Conservation (phyloP, 129 eudicot species). For the Helianthus tuberosus region DNA sequence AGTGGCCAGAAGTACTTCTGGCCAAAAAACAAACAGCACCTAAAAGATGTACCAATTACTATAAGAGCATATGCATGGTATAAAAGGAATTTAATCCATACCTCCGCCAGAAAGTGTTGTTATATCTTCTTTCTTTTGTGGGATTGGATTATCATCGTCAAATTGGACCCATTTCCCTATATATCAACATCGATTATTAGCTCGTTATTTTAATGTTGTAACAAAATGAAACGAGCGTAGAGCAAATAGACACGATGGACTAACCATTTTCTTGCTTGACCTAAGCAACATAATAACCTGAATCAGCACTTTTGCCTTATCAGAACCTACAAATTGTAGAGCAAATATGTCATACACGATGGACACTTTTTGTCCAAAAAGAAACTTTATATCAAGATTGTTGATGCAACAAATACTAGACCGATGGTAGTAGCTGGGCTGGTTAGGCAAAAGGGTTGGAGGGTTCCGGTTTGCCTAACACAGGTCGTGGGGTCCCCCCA, state of each 20-base stretch:
- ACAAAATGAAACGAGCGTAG: background rate
- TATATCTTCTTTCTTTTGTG: slow-evolving; percentile 89
- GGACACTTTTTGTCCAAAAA: background rate
- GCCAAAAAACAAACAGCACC: too few relatives aligned
- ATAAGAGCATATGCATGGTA: too few relatives aligned
- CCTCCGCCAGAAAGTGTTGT: slow-evolving; percentile 97
- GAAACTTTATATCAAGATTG: background rate
- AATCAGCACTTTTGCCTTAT: slow-evolving; percentile 98
- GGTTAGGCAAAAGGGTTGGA: too few relatives aligned
- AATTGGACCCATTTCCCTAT: slow-evolving; percentile 92
- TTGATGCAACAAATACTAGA: too few relatives aligned
- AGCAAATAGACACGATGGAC: slow-evolving; percentile 12
- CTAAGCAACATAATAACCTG: slow-evolving; percentile 98
- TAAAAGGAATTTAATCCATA: slow-evolving; percentile 22
- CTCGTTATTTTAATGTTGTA: background rate
- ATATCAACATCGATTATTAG: slow-evolving; percentile 21
- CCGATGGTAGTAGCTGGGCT: too few relatives aligned
- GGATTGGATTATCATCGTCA: slow-evolving; percentile 91
- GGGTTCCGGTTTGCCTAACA: too few relatives aligned
- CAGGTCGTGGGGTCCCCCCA: too few relatives aligned
- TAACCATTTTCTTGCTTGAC: slow-evolving; percentile 94
- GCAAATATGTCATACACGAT: too few relatives aligned
- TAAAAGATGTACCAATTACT: background rate
- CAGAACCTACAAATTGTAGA: slow-evolving; percentile 46
- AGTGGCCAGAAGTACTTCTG: too few relatives aligned